Evolutionary conservation across 192 early-diverging fungal species (phyloP).

Genomic region (Piromyces finnis): DNA sequence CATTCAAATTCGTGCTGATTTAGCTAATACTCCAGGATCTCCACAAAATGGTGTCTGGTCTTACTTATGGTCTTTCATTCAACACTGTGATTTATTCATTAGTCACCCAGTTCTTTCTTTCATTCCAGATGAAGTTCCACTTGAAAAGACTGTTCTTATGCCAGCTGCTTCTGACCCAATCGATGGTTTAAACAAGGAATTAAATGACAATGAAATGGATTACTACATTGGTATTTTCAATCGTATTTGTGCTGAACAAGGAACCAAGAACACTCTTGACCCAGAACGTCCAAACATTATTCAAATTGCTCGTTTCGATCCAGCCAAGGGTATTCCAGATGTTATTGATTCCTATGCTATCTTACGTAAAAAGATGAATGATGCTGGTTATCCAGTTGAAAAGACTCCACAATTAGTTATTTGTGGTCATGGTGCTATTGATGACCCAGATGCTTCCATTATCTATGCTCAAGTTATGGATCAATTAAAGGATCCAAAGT

Average conservation of each 20-base stretch:
- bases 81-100: conserved; percentile 55
- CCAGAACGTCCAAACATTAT: conserved; percentile 49
- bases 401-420: conserved; percentile 52
- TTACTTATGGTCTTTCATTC: conserved; percentile 56
- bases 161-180: conserved; percentile 61
- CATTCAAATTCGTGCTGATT: conserved; percentile 52
- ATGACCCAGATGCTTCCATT: conserved; percentile 62
- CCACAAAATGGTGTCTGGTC: conserved; percentile 52
- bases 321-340: conserved; percentile 43
- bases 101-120: conserved; percentile 61
- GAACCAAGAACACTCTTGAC: neutral
- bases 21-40: conserved; percentile 42
- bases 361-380: conserved; percentile 34
- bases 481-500: conserved; percentile 23
- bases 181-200: conserved; percentile 64
- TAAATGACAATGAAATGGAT: conserved; percentile 23
- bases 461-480: conserved; percentile 38
- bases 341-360: conserved; percentile 39
- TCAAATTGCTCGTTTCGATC: conserved; percentile 71
- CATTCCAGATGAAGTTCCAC: conserved; percentile 49
- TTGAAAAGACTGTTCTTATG: conserved; percentile 38
- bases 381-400: conserved; percentile 25
- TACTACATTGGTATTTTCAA: conserved; percentile 50
- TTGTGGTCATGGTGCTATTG: conserved; percentile 60
- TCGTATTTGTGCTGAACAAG: conserved; percentile 49